Evolutionary conservation across 495 filamentous ascomycete genomes (phyloP), one percentile per base, ranked within the genome.

Genomic region (Daldinia vernicosa): DNA sequence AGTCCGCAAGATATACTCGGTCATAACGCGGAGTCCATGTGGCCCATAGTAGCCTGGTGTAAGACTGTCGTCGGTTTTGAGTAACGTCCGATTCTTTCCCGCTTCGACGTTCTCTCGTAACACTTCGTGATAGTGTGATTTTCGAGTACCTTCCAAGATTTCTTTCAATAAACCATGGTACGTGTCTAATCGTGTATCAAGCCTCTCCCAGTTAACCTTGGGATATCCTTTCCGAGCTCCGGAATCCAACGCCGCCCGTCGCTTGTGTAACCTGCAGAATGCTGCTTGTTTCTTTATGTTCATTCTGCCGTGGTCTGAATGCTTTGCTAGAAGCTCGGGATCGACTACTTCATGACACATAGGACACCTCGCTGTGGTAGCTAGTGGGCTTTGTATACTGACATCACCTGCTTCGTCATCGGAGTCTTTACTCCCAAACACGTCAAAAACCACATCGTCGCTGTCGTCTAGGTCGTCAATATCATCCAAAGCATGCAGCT

Each of bases 31-130:
- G 19, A 92, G 83, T 0, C 95, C 95, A 58, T 91, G 85, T 1
- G 90, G 85, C 1, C 95, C 95, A 77, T 98, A 99, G 76, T 98
- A 99, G 0, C 95, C 95, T 28, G 85, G 80, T 17, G 82, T 86
- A 19, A 86, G 74, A 57, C 81, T 83, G 35, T 78, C 79, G n/a
- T 85, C 79, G 4, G 81, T 87, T 66, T 88, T 84, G 37, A 86
- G 78, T 52, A 90, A 78, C 19, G 87, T 89, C 63, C 87, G 87
- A 63, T 89, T 88, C 68, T 87, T 83, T 6, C 91, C 89, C 3
- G 80, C 77, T 39, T 86, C 85, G 53, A 93, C 77, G 2, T 76
- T 85, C n/a, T 84, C 80, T 17, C 84, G 84, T 37, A 94, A 82
- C 2, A 84, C 75, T 15, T 88, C 83, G 30, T 88, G 81, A 71